Base-by-base conservation (phyloP, 805 yeast genomes). In the Candida xiaguanensis region DNA sequence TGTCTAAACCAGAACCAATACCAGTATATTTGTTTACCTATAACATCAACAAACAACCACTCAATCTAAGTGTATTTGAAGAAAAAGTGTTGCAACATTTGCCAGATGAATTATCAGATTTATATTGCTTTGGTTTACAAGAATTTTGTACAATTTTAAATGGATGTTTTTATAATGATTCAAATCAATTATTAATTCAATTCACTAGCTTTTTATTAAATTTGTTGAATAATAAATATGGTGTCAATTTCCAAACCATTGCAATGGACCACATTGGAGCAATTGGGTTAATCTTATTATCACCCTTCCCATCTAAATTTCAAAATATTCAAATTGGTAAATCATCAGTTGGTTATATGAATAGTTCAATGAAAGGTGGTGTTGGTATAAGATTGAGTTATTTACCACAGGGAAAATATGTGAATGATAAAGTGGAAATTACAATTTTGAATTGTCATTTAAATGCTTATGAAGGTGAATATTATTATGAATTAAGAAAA, bases 351-450 rank as follows among this genome's bases (percentile, higher is more conserved):
- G 96, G 96, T 2, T 54, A 65, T 39, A 67, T 72, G 6, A 65
- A 70, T 42, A 78, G 91, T 1, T 76, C 80, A 39, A 55, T 85
- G 50, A 90, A 90, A 56, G 96, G 95, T 0, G 90, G 80, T 0
- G 80, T 75, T 1, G 86, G 82, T 0, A 36, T 82, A 1, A 62
- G 90, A 31, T 50, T 85, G n/a, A 46, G 45, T 1, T 66, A 64
- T 39, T 31, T 43, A 8, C 54, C 60, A 3, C 35, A 38, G 5
- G 49, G 53, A 5, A 50, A 52, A 2, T 47, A 49, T 53, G 1
- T 38, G 3, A 46, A 46, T 1, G 44, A 45, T 3, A 29, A 38
- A 3, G 59, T 57, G 0, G 73, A 65, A 31, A 63, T 79, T 42
- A 81, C 93, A 0, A 78, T 88, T 62, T 80, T 82, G 2, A 63